Evolutionary conservation across 148 eudicot species (phyloP).

Genomic region (Rhododendron vialii): DNA sequence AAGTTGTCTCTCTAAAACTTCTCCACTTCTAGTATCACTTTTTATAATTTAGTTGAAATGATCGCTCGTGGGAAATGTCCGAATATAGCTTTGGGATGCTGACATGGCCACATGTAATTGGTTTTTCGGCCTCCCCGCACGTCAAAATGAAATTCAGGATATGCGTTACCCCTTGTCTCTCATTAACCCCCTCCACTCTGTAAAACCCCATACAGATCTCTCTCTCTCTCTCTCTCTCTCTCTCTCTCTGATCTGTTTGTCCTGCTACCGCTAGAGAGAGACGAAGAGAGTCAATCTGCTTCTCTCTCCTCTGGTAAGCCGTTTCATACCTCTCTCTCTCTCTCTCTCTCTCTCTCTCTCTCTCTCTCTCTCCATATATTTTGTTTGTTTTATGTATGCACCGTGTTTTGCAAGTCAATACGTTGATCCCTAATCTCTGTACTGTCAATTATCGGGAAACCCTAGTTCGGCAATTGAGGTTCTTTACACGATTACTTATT

Average conservation of each 20-base stretch:
- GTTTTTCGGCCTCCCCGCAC: not conserved
- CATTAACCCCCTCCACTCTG: not conserved
- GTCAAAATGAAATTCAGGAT: not conserved
- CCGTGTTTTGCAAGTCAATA: not conserved
- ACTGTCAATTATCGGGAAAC: too few relatives aligned
- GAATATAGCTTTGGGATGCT: not conserved
- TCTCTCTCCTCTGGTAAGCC: not conserved
- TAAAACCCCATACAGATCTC: not conserved
- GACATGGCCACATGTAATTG: not conserved
- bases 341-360: conserved; percentile 23
- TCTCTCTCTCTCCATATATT: conserved; percentile 2
- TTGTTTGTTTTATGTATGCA: not conserved
- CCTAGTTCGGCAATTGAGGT: not conserved
- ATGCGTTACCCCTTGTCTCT: not conserved
- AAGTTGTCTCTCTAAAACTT: too few relatives aligned
- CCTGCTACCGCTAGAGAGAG: conserved; percentile 1
- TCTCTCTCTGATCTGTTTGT: conserved; percentile 16
- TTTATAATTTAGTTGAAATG: too few relatives aligned
- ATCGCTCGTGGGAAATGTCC: not conserved
- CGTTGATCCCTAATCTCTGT: not conserved
- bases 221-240: conserved; percentile 9
- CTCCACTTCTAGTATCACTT: too few relatives aligned
- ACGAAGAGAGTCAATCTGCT: not conserved
- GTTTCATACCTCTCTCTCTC: conserved; percentile 8
- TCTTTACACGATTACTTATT: not conserved